Base-by-base conservation (phyloP, 2,329 filamentous ascomycete species). In the Hypocrella siamensis region DNA sequence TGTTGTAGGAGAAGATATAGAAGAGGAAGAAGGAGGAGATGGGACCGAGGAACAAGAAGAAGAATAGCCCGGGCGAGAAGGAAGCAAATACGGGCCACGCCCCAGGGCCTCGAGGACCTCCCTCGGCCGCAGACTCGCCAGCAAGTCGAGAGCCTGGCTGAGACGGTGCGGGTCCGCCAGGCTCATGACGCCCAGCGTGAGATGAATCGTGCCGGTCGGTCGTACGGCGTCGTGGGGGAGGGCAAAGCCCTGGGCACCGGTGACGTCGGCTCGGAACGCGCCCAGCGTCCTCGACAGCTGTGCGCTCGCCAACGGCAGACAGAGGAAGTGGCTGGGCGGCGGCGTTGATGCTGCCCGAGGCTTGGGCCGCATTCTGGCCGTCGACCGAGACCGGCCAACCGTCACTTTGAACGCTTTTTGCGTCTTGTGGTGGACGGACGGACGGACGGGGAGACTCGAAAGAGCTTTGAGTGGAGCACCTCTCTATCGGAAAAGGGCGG, bases 141-240 rank as follows among this genome's bases (percentile, higher is more conserved):
- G 46, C 26, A 65, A 38, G 24, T 49, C 51, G 11, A 55, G 45
- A 2, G 66, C 65, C 25, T 43, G 51, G 4, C 55, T 54, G 6
- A 69, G 40, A 4, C 66, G 60, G 3, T 60, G 53, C 3, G 58
- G 61, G 3, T 61, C n/a, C n/a, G n/a, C 54, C 8, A 93, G 65
- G 40, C 69, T 78, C 79, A 94, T 86, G 2, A 92, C 80, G 0
- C 85, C 86, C 0, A 94, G 63, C 0, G 86, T 94, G 3, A 93
- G 60, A 53, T 96, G 88, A 30, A 94, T 54, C 1, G 84, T 85
- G 1, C 82, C 81, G 1, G 82, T 55, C 0, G 84, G 84, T 18
- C 85, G 64, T 31, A 93, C 58, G 2, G 84, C 83, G 33, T 67
- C 67, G 19, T 60, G 49, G 0, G 80, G 79, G 8, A 88, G 56